Evolutionary conservation across 345 rosid species (phyloP).

Genomic region (Tarenaya hassleriana): DNA sequence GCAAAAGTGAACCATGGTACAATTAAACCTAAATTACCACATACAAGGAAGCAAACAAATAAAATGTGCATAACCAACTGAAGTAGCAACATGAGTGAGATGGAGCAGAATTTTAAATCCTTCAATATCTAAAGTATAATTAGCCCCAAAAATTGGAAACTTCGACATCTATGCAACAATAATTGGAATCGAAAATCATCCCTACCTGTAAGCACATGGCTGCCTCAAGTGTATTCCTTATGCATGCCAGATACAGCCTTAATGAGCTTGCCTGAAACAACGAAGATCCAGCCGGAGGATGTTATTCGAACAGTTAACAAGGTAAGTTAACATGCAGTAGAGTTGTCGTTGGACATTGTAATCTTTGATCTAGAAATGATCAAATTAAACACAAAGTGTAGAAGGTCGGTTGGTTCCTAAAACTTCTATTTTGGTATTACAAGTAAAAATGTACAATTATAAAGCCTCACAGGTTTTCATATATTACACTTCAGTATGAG

Average conservation of each 20-base stretch:
- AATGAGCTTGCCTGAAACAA: conserved; percentile 56
- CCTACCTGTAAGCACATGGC: conserved; percentile 90
- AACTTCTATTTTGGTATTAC: too few species aligned
- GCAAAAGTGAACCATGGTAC: conserved; percentile 5
- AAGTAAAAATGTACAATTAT: too few species aligned
- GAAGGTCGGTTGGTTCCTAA: too few species aligned
- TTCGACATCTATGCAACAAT: background rate
- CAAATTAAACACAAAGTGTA: too few species aligned
- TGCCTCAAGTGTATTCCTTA: conserved; percentile 86
- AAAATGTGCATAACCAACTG: conserved; percentile 10
- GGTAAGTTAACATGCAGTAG: conserved; percentile 8
- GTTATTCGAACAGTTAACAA: background rate
- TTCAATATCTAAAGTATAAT: conserved; percentile 1
- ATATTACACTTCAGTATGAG: background rate
- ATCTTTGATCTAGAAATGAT: background rate
- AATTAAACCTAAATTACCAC: too few species aligned
- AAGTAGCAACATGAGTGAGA: conserved; percentile 9
- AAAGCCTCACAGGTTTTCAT: too few species aligned
- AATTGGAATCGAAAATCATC: background rate
- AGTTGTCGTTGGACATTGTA: background rate
- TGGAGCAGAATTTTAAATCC: conserved; percentile 1
- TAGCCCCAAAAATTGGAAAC: conserved; percentile 5
- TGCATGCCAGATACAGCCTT: conserved; percentile 75
- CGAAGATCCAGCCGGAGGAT: conserved; percentile 13
- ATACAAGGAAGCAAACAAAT: background rate